Percentiles rank a stretch among this genome's conserved stretches.
phyloP scores from a whole-genome alignment of 495 filamentous ascomycete genomes.

The Aspergillus incahuasiensis region DNA sequence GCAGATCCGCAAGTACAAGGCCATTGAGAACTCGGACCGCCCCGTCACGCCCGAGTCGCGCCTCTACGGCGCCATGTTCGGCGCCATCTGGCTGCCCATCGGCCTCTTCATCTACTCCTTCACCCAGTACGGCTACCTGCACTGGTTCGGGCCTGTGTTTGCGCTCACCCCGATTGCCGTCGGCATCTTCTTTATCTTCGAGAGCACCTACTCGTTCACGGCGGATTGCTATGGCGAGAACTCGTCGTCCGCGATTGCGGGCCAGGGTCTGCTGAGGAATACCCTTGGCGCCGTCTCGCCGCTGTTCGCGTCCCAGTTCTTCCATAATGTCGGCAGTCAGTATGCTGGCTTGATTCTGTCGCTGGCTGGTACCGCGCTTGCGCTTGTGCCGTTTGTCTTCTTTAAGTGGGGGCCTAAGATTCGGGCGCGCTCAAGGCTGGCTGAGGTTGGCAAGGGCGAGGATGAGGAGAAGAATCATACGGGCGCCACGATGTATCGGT shows the following conservation, averaged over 20 bases:
- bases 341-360: conserved; percentile 42
- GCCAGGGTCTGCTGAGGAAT: conserved; percentile 46
- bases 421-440: conserved; percentile 31
- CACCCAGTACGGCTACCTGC: conserved; percentile 59
- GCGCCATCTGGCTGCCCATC: conserved; percentile 64
- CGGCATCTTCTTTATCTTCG: conserved; percentile 49
- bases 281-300: conserved; percentile 48
- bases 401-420: conserved; percentile 41
- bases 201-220: conserved; percentile 42
- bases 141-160: conserved; percentile 62
- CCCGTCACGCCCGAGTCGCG: conserved; percentile 45
- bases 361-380: conserved; percentile 34
- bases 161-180: conserved; percentile 41
- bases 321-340: conserved; percentile 40
- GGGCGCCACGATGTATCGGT: not conserved
- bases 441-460: not conserved
- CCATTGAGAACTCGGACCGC: conserved; percentile 44
- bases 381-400: conserved; percentile 37
- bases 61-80: conserved; percentile 59
- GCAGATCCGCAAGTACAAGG: conserved; percentile 55
- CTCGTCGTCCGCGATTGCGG: conserved; percentile 43
- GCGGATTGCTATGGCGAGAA: conserved; percentile 43
- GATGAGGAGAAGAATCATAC: not conserved
- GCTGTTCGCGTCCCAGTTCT: conserved; percentile 46
- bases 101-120: conserved; percentile 79